These are phyloP conservation scores for Trichophyton rubrum DNA, from an alignment of 2,329 filamentous ascomycete genomes.

Conservation along the genomic window DNA sequence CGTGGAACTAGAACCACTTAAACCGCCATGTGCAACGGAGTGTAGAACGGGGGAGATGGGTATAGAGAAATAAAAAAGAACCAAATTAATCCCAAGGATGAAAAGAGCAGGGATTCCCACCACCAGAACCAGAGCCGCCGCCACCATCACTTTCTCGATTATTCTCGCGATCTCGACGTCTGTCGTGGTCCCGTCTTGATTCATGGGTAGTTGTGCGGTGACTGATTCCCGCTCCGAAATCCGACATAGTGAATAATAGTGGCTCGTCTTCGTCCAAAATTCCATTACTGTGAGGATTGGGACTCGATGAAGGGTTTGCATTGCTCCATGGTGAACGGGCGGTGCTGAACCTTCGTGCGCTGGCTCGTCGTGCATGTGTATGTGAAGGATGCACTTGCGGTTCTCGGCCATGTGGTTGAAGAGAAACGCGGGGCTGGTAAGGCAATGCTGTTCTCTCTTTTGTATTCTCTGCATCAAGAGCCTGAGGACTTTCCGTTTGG, in stretches of 20 bases:
- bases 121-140: conserved; percentile 20
- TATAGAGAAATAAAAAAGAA: background rate
- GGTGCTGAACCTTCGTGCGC: conserved; percentile 22
- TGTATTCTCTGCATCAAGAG: background rate
- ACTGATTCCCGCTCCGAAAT: conserved; percentile 24
- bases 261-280: conserved; percentile 33
- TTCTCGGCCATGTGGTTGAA: conserved; percentile 27
- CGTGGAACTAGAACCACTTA: no score
- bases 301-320: conserved; percentile 9
- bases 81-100: conserved; percentile 4
- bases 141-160: conserved; percentile 17
- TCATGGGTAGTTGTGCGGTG: background rate
- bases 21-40: background rate
- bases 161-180: background rate
- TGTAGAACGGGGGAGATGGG: background rate
- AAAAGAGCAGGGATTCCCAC: conserved; percentile 11
- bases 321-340: conserved; percentile 21
- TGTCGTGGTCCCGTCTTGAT: background rate
- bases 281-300: background rate
- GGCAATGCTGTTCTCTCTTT: background rate
- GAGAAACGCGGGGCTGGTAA: conserved; percentile 29
- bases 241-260: conserved; percentile 36
- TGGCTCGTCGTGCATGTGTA: conserved; percentile 25
- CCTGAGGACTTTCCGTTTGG: background rate
- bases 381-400: conserved; percentile 27